Conservation (phyloP, 495 filamentous ascomycete species). For the Rhypophila decipiens region DNA sequence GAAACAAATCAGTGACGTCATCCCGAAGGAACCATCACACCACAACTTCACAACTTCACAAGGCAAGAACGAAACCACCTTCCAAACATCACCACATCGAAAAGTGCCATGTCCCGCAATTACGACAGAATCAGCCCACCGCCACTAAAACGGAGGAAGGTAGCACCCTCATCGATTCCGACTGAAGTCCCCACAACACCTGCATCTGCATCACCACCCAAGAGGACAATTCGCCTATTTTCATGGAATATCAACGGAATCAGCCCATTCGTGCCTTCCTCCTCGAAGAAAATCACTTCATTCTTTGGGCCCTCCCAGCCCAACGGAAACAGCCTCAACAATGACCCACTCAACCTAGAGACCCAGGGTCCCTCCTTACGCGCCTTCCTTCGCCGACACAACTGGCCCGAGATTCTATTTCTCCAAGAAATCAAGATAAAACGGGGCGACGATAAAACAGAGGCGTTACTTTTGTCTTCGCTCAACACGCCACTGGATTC, state of each 20-base stretch:
- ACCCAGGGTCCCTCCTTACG: constrained; percentile 22
- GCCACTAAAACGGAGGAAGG: constrained; percentile 11
- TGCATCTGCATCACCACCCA: background rate
- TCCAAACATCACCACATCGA: too few species aligned
- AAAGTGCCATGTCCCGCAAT: too few species aligned
- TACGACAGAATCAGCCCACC: constrained; percentile 15
- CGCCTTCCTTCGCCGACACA: constrained; percentile 37
- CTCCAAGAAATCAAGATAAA: constrained; percentile 51
- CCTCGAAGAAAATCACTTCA: constrained; percentile 28
- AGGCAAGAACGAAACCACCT: too few species aligned
- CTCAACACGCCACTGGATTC: constrained; percentile 29
- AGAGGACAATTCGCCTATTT: constrained; percentile 25
- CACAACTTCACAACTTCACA: too few species aligned
- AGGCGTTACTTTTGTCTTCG: constrained; percentile 14
- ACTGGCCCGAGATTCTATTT: constrained; percentile 41
- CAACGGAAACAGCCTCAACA: background rate
- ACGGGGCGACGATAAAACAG: constrained; percentile 23
- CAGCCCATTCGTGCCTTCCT: constrained; percentile 28
- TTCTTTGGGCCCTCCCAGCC: constrained; percentile 28
- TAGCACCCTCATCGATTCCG: background rate
- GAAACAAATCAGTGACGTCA: too few species aligned
- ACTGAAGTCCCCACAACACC: background rate
- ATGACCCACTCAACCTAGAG: background rate
- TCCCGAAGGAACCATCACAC: too few species aligned
- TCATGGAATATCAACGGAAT: constrained; percentile 52